A percentile compares a stretch with the other conserved stretches of the same genome.
Evolutionary conservation across 768 basidiomycete species (phyloP).

Genomic region (Royoungia palumana): DNA sequence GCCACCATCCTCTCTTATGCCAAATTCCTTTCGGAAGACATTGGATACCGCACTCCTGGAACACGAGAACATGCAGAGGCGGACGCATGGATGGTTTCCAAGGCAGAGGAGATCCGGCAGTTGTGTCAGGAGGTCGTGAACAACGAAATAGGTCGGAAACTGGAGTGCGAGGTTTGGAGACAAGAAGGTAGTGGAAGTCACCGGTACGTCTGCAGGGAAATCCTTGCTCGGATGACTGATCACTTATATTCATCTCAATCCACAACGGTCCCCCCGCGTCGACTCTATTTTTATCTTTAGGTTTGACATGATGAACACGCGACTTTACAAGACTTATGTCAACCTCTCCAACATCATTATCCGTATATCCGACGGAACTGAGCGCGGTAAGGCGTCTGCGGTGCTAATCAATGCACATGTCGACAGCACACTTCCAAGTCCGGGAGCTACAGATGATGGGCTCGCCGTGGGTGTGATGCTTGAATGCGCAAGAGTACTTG

Average conservation of each 20-base stretch:
- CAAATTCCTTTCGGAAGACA: slow-evolving; percentile 73
- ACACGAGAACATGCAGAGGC: slow-evolving; percentile 84
- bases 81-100: slow-evolving; percentile 75
- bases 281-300: slow-evolving; percentile 35
- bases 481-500: slow-evolving; percentile 77
- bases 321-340: slow-evolving; percentile 83
- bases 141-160: slow-evolving; percentile 43
- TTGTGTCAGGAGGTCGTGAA: slow-evolving; percentile 57
- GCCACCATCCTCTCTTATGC: slow-evolving; percentile 59
- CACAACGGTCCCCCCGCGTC: not conserved
- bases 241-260: too few species aligned
- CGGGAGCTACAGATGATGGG: slow-evolving; percentile 87
- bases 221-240: too few species aligned
- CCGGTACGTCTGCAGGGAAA: slow-evolving; percentile 48
- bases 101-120: slow-evolving; percentile 57
- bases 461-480: slow-evolving; percentile 89
- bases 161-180: slow-evolving; percentile 91
- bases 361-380: slow-evolving; percentile 77
- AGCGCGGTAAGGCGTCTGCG: slow-evolving; percentile 71
- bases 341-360: slow-evolving; percentile 87
- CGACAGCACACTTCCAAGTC: slow-evolving; percentile 86
- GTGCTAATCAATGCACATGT: slow-evolving; percentile 87
- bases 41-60: slow-evolving; percentile 90
- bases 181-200: slow-evolving; percentile 88
- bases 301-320: slow-evolving; percentile 88